Evolutionary conservation across 148 eudicot species (phyloP).

Genomic region (Cornus kousa): DNA sequence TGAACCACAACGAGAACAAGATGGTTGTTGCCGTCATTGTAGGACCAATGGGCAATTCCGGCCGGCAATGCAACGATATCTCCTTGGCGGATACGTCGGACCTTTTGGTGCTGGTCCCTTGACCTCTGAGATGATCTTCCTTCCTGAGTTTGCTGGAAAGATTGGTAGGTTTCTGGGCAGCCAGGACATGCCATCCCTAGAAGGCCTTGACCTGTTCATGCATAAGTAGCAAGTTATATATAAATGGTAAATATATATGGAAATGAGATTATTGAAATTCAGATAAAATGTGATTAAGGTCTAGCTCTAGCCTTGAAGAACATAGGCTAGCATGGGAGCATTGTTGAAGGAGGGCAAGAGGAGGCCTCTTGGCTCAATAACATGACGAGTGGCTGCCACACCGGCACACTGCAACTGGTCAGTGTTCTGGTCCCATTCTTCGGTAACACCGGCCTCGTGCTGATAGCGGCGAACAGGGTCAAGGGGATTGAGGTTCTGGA

Average conservation of each 20-base stretch:
- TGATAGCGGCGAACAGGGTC: neutral
- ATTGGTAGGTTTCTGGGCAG: conserved; percentile 14
- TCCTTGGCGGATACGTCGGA: conserved; percentile 15
- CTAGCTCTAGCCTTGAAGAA: neutral
- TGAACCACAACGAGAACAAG: conserved; percentile 14
- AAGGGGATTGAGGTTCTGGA: conserved; percentile 7
- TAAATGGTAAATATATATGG: too few relatives aligned
- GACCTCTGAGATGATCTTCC: neutral
- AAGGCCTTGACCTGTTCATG: neutral
- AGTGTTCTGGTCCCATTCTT: neutral
- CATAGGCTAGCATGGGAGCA: conserved; percentile 9
- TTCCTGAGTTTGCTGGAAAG: conserved; percentile 6
- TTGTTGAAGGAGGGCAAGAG: conserved; percentile 7
- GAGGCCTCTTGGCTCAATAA: conserved; percentile 5
- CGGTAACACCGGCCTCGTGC: conserved; percentile 7
- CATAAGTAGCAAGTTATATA: too few relatives aligned
- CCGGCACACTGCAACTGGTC: conserved; percentile 7
- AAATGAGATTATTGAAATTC: too few relatives aligned
- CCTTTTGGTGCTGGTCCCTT: conserved; percentile 31
- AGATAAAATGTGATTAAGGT: neutral
- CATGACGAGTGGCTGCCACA: conserved; percentile 1
- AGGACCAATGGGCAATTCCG: conserved; percentile 22
- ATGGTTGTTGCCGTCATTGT: conserved; percentile 24
- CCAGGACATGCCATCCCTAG: neutral
- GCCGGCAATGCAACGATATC: conserved; percentile 27